phyloP scores from a whole-genome alignment of 495 filamentous ascomycete species.

The Penicillium steckii region DNA sequence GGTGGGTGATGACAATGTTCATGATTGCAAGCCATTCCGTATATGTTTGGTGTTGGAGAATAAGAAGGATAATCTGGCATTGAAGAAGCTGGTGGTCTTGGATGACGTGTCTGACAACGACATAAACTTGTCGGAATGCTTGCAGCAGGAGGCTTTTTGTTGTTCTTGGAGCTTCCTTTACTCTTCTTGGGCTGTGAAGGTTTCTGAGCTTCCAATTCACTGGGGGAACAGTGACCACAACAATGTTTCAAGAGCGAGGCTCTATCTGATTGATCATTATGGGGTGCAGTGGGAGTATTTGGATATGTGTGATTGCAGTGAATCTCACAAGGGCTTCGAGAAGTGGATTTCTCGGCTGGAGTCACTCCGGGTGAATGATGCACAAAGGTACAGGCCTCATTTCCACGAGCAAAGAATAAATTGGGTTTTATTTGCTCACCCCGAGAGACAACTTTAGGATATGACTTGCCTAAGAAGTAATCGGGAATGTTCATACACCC shows the following conservation, averaged over 20 bases:
- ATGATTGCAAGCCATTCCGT: background rate
- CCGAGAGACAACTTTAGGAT: slow-evolving; percentile 10
- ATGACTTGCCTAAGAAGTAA: slow-evolving; percentile 24
- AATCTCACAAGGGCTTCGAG: slow-evolving; percentile 1
- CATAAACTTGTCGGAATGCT: background rate
- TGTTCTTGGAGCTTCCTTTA: background rate
- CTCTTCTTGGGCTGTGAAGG: background rate
- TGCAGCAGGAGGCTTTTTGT: background rate
- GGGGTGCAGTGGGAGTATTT: background rate
- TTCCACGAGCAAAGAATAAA: background rate
- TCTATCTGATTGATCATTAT: background rate
- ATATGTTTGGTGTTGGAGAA: background rate
- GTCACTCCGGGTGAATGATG: background rate
- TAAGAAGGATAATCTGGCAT: background rate
- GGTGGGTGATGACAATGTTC: background rate
- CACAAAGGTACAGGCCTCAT: background rate
- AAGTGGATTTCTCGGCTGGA: background rate
- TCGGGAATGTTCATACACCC: slow-evolving; percentile 14
- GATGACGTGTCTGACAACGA: background rate
- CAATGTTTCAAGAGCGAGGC: background rate
- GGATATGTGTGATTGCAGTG: background rate
- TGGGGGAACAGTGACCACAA: background rate
- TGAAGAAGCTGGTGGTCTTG: background rate
- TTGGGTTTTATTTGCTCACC: slow-evolving; percentile 4
- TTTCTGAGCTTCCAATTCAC: background rate